These are phyloP conservation scores for Voacanga thouarsii DNA, from an alignment of 257 asterid genomes.

Conservation along the genomic window DNA sequence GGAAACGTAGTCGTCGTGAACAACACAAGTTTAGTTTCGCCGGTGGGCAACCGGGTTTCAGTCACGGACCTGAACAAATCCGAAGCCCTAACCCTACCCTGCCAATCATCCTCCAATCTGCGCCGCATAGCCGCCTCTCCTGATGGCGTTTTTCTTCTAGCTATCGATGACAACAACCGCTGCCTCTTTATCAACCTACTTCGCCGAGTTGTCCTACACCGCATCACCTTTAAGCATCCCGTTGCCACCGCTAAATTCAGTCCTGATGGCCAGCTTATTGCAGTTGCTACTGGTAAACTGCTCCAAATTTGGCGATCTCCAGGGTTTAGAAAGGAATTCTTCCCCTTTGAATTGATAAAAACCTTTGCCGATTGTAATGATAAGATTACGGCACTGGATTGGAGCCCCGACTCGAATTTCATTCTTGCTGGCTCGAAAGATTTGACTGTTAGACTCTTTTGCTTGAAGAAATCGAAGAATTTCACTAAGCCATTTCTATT, in stretches of 20 bases:
- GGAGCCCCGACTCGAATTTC: slow-evolving; percentile 80
- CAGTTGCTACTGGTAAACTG: slow-evolving; percentile 83
- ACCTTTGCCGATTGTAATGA: slow-evolving; percentile 83
- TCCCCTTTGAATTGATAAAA: slow-evolving; percentile 76
- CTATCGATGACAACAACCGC: slow-evolving; percentile 89
- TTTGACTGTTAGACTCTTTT: slow-evolving; percentile 72
- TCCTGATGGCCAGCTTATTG: slow-evolving; percentile 72
- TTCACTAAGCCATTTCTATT: slow-evolving; percentile 64
- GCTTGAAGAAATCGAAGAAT: slow-evolving; percentile 37
- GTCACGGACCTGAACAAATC: slow-evolving; percentile 86
- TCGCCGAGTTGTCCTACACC: slow-evolving; percentile 79
- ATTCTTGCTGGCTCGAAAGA: slow-evolving; percentile 80
- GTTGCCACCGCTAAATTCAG: slow-evolving; percentile 75
- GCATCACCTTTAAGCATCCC: slow-evolving; percentile 67
- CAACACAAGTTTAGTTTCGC: slow-evolving; percentile 60
- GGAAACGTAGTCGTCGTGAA: slow-evolving; percentile 65
- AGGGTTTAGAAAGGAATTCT: slow-evolving; percentile 81
- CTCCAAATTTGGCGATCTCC: slow-evolving; percentile 95
- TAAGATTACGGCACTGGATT: slow-evolving; percentile 58
- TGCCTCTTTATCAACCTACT: slow-evolving; percentile 74
- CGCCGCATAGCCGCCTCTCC: slow-evolving; percentile 81
- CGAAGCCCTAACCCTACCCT: slow-evolving; percentile 72
- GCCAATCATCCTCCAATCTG: slow-evolving; percentile 79
- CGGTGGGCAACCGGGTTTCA: slow-evolving; percentile 89
- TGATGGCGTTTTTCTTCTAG: slow-evolving; percentile 73